Conservation (phyloP, 345 rosid species). For the Aegle marmelos region DNA sequence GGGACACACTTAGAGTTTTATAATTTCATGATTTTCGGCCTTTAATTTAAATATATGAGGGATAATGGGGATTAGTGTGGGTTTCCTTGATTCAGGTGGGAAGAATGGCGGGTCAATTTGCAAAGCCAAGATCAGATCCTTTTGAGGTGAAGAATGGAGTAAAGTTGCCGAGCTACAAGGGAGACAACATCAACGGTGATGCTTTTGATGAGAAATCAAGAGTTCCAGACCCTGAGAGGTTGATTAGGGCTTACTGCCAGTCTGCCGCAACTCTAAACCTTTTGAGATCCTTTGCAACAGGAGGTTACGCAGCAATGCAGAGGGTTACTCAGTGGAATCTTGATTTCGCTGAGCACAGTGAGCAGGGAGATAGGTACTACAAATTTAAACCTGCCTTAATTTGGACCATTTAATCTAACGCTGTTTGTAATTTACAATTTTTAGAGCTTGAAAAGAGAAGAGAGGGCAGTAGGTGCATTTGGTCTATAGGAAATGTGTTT, state of each 20-base stretch:
- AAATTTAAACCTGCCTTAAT: neutral
- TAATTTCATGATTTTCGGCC: neutral
- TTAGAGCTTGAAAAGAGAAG: neutral
- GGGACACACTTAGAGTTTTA: neutral
- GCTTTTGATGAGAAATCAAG: conserved; percentile 54
- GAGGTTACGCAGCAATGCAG: conserved; percentile 67
- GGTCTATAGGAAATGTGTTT: neutral
- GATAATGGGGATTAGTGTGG: neutral
- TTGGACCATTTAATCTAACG: neutral
- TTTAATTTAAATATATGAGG: neutral
- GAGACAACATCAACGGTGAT: conserved; percentile 61
- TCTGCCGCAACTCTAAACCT: conserved; percentile 61
- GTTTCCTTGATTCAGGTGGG: conserved; percentile 39
- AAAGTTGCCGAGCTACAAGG: conserved; percentile 54
- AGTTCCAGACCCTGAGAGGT: conserved; percentile 54
- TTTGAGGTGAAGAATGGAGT: conserved; percentile 55
- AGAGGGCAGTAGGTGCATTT: neutral
- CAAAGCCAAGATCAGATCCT: conserved; percentile 51
- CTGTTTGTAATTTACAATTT: neutral
- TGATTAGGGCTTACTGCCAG: conserved; percentile 57
- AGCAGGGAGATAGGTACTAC: conserved; percentile 57
- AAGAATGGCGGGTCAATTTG: conserved; percentile 73
- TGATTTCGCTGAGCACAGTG: conserved; percentile 54
- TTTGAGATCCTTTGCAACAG: conserved; percentile 67
- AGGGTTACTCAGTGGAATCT: conserved; percentile 67